These are phyloP conservation scores for Pichiaceae sp. DNA, from an alignment of 1,139 yeast genomes.

Conservation along the genomic window DNA sequence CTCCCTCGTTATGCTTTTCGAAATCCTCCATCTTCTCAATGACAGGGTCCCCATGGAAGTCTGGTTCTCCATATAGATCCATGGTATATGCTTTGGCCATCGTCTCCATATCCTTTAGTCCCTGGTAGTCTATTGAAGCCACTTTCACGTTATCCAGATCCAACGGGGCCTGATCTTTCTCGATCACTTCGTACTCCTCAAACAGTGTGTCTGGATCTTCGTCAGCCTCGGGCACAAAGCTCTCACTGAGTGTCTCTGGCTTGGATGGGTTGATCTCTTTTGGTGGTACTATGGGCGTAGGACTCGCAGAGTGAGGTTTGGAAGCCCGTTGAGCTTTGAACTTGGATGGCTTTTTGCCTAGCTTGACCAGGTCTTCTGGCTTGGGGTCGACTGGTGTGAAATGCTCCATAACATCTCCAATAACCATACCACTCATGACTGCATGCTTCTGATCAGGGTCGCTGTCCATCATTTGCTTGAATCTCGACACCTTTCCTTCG, in stretches of 20 bases:
- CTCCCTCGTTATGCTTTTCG: slow-evolving; percentile 39
- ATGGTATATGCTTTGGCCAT: slow-evolving; percentile 55
- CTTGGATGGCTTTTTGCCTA: background rate
- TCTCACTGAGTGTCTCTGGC: slow-evolving; percentile 10
- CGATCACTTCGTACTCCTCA: slow-evolving; percentile 8
- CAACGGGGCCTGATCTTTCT: background rate
- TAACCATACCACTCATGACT: slow-evolving; percentile 5
- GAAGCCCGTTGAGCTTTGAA: background rate
- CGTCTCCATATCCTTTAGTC: slow-evolving; percentile 39
- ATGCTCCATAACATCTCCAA: slow-evolving; percentile 5
- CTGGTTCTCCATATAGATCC: slow-evolving; percentile 46
- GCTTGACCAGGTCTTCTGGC: background rate
- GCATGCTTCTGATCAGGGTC: background rate
- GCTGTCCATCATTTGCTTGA: slow-evolving; percentile 8
- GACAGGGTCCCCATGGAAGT: slow-evolving; percentile 37
- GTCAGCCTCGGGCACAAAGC: slow-evolving; percentile 13
- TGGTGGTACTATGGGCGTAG: slow-evolving; percentile 8
- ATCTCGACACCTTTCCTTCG: slow-evolving; percentile 9
- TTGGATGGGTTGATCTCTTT: slow-evolving; percentile 14
- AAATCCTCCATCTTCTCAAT: slow-evolving; percentile 50
- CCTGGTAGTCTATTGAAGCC: slow-evolving; percentile 32
- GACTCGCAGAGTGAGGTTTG: background rate
- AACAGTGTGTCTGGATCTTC: slow-evolving; percentile 10
- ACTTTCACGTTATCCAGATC: slow-evolving; percentile 15
- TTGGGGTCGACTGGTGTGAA: background rate